phyloP scores from a whole-genome alignment of 805 yeast genomes.

The Candida odintsovae region DNA sequence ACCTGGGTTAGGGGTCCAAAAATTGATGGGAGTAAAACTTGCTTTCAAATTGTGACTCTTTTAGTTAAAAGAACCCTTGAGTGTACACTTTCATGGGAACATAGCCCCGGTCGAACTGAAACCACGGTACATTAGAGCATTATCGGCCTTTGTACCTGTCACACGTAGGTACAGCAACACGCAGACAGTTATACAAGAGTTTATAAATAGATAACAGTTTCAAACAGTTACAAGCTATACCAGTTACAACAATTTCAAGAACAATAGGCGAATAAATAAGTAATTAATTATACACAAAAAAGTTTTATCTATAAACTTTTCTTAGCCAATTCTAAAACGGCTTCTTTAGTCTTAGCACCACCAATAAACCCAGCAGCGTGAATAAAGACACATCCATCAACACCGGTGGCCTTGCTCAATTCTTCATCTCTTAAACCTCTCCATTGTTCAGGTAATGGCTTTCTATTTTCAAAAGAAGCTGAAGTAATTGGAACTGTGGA shows the following conservation, averaged over 20 bases:
- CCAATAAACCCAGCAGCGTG: slow-evolving; percentile 98
- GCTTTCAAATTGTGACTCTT: no score
- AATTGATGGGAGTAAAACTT: no score
- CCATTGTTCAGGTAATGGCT: slow-evolving; percentile 85
- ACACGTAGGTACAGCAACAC: no score
- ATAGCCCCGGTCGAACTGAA: no score
- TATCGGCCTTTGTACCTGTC: no score
- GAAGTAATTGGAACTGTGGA: slow-evolving; percentile 85
- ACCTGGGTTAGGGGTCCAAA: no score
- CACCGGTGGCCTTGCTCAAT: slow-evolving; percentile 67
- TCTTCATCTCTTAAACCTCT: slow-evolving; percentile 93
- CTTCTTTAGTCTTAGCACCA: slow-evolving; percentile 78
- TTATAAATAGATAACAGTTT: no score
- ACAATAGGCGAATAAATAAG: not conserved
- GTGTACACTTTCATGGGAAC: no score
- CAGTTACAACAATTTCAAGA: not conserved
- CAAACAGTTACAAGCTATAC: no score
- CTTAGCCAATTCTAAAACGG: slow-evolving; percentile 70
- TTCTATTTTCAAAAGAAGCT: slow-evolving; percentile 77
- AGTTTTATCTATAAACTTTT: slow-evolving; percentile 27
- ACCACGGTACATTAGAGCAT: no score
- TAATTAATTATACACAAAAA: not conserved
- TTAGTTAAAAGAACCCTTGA: no score
- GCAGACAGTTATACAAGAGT: no score
- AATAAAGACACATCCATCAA: slow-evolving; percentile 82